Evolutionary conservation across 2,329 filamentous ascomycete species (phyloP).

Genomic region (Trichophyton schoenleinii): DNA sequence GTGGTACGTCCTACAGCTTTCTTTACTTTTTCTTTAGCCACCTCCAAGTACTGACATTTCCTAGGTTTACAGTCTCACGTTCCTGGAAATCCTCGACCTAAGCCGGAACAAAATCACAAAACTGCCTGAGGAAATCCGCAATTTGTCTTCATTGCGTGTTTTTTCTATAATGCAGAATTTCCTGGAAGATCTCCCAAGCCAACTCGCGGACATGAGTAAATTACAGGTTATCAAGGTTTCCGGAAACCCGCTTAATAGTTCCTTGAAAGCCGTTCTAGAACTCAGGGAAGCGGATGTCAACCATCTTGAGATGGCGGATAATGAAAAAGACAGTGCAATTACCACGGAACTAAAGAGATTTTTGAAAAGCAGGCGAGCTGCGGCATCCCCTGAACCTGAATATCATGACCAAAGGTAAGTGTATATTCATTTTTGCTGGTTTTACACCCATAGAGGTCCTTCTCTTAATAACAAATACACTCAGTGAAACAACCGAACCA

Average conservation of each 20-base stretch:
- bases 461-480: not conserved
- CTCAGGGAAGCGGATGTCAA: slow-evolving; percentile 54
- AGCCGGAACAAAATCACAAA: slow-evolving; percentile 72
- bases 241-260: slow-evolving; percentile 73
- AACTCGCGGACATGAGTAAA: slow-evolving; percentile 78
- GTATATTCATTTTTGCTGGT: not conserved
- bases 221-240: slow-evolving; percentile 81
- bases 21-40: not conserved
- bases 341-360: slow-evolving; percentile 50
- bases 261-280: slow-evolving; percentile 57
- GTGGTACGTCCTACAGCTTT: slow-evolving; percentile 38
- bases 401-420: slow-evolving; percentile 17
- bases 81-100: slow-evolving; percentile 84
- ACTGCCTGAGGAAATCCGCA: slow-evolving; percentile 67
- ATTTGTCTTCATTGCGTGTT: slow-evolving; percentile 74
- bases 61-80: slow-evolving; percentile 72
- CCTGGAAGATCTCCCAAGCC: slow-evolving; percentile 70
- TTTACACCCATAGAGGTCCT: too few species aligned
- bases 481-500: slow-evolving; percentile 64
- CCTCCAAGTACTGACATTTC: slow-evolving; percentile 5
- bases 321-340: slow-evolving; percentile 48
- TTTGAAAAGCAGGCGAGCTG: slow-evolving; percentile 37
- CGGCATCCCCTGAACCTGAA: slow-evolving; percentile 32
- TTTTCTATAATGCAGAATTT: slow-evolving; percentile 77
- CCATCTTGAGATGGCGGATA: slow-evolving; percentile 41